Conservation (phyloP, 2,329 filamentous ascomycete genomes). For the Fusarium foetens region DNA sequence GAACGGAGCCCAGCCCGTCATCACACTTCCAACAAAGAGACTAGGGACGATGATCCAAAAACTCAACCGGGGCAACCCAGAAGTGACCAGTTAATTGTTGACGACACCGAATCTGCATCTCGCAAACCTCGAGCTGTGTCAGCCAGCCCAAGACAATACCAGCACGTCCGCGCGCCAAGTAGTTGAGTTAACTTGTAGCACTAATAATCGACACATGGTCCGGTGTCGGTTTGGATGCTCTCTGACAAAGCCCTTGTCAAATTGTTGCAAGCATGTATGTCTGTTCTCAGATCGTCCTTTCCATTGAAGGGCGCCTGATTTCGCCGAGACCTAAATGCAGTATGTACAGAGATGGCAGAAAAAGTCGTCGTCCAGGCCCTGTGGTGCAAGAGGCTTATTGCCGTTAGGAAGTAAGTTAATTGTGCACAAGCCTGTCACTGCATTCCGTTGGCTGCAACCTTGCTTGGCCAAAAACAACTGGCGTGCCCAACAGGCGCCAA, state of each 20-base stretch:
- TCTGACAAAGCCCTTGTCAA: constrained; percentile 21
- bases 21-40: constrained; percentile 35
- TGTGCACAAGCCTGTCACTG: constrained; percentile 28
- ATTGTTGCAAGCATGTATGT: constrained; percentile 22
- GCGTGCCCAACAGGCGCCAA: constrained; percentile 16
- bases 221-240: constrained; percentile 13
- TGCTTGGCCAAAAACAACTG: constrained; percentile 30
- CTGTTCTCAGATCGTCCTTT: constrained; percentile 2
- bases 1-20: constrained; percentile 38
- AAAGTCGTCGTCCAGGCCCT: constrained; percentile 8
- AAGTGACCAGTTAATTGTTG: constrained; percentile 32
- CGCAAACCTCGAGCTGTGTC: constrained; percentile 34
- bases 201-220: constrained; percentile 40
- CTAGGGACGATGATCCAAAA: constrained; percentile 41
- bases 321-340: constrained; percentile 28
- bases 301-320: constrained; percentile 24
- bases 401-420: constrained; percentile 34
- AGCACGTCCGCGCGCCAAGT: constrained; percentile 28
- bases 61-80: constrained; percentile 39
- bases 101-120: constrained; percentile 37
- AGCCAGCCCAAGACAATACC: constrained; percentile 33
- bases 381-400: constrained; percentile 35
- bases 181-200: constrained; percentile 31
- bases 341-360: neutral
- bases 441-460: constrained; percentile 32